phyloP scores from a whole-genome alignment of 2,329 filamentous ascomycete species.

The Pestalotiopsis sp. region DNA sequence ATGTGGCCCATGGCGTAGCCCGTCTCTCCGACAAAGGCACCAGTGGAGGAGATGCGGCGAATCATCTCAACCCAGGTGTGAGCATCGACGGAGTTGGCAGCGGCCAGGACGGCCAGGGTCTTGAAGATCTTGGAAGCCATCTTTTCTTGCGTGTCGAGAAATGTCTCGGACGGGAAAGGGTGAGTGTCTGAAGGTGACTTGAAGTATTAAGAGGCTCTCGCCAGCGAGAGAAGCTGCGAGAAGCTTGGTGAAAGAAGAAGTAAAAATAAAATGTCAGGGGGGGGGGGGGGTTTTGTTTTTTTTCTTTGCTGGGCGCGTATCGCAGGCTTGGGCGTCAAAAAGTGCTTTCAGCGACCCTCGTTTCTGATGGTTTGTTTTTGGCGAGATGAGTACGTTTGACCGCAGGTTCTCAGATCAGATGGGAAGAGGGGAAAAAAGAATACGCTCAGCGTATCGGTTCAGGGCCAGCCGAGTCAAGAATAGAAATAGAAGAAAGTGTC shows the following conservation, averaged over 20 bases:
- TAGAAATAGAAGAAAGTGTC: conserved; percentile 23
- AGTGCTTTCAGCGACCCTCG: not conserved
- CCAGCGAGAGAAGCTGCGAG: conserved; percentile 5
- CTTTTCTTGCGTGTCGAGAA: conserved; percentile 20
- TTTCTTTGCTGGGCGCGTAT: not conserved
- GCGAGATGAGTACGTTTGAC: not conserved
- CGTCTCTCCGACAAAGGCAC: conserved; percentile 68
- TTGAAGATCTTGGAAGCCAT: conserved; percentile 17
- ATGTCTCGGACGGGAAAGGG: not conserved
- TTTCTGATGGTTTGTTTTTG: not conserved
- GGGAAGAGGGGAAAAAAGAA: conserved; percentile 6
- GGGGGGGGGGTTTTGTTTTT: not conserved
- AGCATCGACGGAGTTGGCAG: conserved; percentile 41
- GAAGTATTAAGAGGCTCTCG: conserved; percentile 4
- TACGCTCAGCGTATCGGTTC: conserved; percentile 20
- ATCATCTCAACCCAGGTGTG: conserved; percentile 88
- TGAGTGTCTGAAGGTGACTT: conserved; percentile 9
- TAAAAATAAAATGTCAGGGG: not conserved
- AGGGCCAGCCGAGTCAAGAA: conserved; percentile 20
- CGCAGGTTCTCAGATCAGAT: not conserved
- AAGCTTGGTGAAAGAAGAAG: not conserved
- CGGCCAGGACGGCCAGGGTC: conserved; percentile 31
- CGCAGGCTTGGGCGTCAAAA: not conserved
- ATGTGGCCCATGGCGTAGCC: conserved; percentile 79
- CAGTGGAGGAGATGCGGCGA: conserved; percentile 71